These are phyloP conservation scores for Anthostomella pinea DNA, from an alignment of 2,329 filamentous ascomycete genomes.

Conservation along the genomic window DNA sequence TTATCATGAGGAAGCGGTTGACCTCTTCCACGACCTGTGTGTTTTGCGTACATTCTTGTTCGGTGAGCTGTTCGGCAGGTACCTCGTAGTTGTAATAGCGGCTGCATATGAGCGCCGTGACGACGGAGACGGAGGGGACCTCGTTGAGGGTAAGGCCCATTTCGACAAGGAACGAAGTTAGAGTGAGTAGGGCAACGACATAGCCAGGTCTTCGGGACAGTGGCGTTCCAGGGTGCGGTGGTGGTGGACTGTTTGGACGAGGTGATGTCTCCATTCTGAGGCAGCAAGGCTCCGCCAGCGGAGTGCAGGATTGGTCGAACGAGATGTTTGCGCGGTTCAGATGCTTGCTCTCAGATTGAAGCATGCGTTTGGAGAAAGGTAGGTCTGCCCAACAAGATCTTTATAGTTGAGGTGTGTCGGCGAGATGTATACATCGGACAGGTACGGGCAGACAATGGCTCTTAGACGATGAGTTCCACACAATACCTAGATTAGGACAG, in stretches of 20 bases:
- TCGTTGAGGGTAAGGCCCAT: conserved; percentile 5
- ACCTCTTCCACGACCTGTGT: conserved; percentile 1
- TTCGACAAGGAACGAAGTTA: conserved; percentile 5
- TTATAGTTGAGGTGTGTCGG: too few relatives aligned
- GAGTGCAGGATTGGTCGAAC: not conserved
- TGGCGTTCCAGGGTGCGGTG: not conserved
- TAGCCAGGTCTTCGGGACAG: not conserved
- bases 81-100: not conserved
- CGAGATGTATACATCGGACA: too few relatives aligned
- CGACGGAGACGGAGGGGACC: conserved; percentile 2
- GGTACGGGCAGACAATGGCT: too few relatives aligned
- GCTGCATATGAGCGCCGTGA: not conserved
- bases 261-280: not conserved
- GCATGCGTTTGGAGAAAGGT: too few relatives aligned
- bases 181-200: not conserved
- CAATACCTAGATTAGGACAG: too few relatives aligned
- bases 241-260: too few relatives aligned
- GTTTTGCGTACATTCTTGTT: conserved; percentile 1
- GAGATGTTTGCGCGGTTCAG: too few relatives aligned
- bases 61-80: not conserved
- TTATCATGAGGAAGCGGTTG: conserved; percentile 1
- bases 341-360: too few relatives aligned
- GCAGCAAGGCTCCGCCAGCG: not conserved
- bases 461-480: too few relatives aligned
- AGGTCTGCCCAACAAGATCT: too few relatives aligned